Base-by-base conservation (phyloP, 2,329 filamentous ascomycete species). In the Nemania sp. region DNA sequence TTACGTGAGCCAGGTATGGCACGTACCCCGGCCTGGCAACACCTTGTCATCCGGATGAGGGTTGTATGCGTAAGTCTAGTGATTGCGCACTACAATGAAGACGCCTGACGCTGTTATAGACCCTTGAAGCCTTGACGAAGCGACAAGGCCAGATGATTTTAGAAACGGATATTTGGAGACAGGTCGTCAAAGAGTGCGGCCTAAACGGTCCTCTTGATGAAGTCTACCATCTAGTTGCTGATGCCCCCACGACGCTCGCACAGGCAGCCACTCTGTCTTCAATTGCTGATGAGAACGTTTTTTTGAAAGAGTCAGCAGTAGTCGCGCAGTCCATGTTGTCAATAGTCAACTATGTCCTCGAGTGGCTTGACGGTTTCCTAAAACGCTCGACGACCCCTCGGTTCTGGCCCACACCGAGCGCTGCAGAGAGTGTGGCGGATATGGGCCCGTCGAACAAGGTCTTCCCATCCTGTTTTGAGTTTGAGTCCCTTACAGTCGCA, bases 41-140 rank as follows among this genome's bases (percentile, higher is more conserved):
- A 73, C 55, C 58, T 73, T 20, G 69, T 70, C n/a, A 67, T 69
- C 20, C 71, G 71, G 38, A 68, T 73, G 69, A 68, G 69, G 52
- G 51, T 73, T 58, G 65, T 73, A 29, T 73, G 71, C 43, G 71
- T 71, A 64, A 69, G 71, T 70, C 53, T 49, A 20, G 20, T 6
- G 20, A 26, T 26, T 4, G 18, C 11, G 7, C 2, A 20, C 5
- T 26, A 24, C 3, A 45, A 13, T 5, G 20, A 51, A 4, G 11
- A 51, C 10, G 13, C 3, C 68, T 70, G 65, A 70, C 35, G 2
- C 26, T 41, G 3, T 43, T 22, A 45, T 29, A 71, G 66, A 71
- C 66, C 24, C 62, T 72, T 20, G 53, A 41, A 56, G 53, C 53
- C 11, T 56, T 56, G 35, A 56, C 32, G 35, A 56, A 72, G 59